These are phyloP conservation scores for Saturnispora kantuleensis DNA, from an alignment of 805 yeast genomes.

Conservation along the genomic window DNA sequence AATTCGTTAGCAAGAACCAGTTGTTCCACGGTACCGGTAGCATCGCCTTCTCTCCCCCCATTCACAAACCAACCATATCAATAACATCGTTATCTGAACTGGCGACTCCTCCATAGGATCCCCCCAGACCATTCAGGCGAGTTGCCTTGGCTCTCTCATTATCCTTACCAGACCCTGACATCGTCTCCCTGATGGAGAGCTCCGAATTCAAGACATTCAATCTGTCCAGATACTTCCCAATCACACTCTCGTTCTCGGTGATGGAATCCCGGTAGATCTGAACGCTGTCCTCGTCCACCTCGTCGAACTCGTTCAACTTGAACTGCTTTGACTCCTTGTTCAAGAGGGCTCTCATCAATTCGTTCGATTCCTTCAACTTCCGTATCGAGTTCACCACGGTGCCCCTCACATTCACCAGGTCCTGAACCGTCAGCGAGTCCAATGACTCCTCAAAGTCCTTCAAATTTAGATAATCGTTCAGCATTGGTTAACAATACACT, in stretches of 20 bases:
- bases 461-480: conserved; percentile 11
- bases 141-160: background rate
- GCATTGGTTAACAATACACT: too few species aligned
- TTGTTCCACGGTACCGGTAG: too few species aligned
- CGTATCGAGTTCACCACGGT: conserved; percentile 33
- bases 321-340: background rate
- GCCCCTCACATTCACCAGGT: conserved; percentile 25
- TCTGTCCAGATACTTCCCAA: background rate
- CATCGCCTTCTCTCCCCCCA: too few species aligned
- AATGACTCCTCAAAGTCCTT: conserved; percentile 24
- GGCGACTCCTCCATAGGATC: too few species aligned
- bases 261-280: background rate
- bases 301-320: background rate
- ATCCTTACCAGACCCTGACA: too few species aligned
- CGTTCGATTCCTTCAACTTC: conserved; percentile 44
- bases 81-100: background rate
- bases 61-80: background rate
- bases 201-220: background rate
- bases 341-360: conserved; percentile 27
- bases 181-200: background rate
- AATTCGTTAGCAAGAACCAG: too few species aligned
- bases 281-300: background rate
- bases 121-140: background rate
- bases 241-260: background rate
- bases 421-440: conserved; percentile 33